A percentile compares a stretch with the other conserved stretches of the same genome.
These are phyloP conservation scores for Fusarium subtropicale DNA, from an alignment of 2,329 filamentous ascomycete species.

Conservation along the genomic window DNA sequence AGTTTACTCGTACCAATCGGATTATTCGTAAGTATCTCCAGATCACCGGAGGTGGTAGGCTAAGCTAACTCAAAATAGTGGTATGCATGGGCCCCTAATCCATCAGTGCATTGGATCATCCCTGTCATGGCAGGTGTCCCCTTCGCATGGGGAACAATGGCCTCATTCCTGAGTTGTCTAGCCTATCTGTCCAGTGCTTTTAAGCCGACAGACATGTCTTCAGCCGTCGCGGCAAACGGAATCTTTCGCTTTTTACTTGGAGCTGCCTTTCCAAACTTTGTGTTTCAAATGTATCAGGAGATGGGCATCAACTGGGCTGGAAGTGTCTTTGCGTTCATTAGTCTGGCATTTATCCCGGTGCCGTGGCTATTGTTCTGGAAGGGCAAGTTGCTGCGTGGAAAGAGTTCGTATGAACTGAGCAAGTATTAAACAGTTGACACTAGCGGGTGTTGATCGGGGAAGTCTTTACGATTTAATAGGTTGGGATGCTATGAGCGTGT, in stretches of 20 bases:
- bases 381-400: background rate
- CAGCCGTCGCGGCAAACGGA: slow-evolving; percentile 9
- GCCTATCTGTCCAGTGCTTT: slow-evolving; percentile 4
- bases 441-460: background rate
- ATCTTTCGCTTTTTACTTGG: slow-evolving; percentile 6
- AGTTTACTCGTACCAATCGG: slow-evolving; percentile 16
- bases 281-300: background rate
- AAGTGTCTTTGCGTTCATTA: slow-evolving; percentile 1
- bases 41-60: background rate
- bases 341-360: slow-evolving; percentile 1
- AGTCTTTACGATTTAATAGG: background rate
- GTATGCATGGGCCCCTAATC: slow-evolving; percentile 22
- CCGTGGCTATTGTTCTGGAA: slow-evolving; percentile 13
- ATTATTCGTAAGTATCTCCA: slow-evolving; percentile 2
- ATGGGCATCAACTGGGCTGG: slow-evolving; percentile 12
- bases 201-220: background rate
- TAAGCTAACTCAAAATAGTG: background rate
- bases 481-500: background rate
- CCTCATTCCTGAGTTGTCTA: background rate
- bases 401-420: background rate
- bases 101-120: slow-evolving; percentile 19
- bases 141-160: slow-evolving; percentile 19
- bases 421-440: background rate
- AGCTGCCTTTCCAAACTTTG: slow-evolving; percentile 8
- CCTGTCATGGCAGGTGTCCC: slow-evolving; percentile 14